Evolutionary conservation across 306 rosid species (phyloP), one percentile per base, ranked within the genome.

Genomic region (Corylus americana): DNA sequence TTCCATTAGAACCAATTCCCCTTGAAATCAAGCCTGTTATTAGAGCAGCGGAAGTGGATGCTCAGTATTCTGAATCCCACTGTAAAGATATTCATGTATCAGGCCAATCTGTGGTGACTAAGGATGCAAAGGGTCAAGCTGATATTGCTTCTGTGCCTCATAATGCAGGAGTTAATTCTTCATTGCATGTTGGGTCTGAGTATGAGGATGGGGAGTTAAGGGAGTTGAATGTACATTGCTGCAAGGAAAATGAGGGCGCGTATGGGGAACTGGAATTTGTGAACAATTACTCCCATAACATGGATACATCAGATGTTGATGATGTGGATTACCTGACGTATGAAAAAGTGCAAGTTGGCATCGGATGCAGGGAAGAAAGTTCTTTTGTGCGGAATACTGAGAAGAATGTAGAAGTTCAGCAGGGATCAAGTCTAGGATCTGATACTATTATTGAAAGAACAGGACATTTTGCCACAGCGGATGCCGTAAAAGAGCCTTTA

Each of bases 151-250:
- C 50, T 29, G 37, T 48, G 45, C 45, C 77, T 78, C 45, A 13
- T n/a, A 64, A 62, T 35, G 35, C 31, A 18, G 20, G 58, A 4
- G 58, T 54, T 16, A 54, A 59, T 68, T 70, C 68, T 54, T 54
- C 58, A 17, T 20, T 14, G 58, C 8, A 5, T 54, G 8, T 47
- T 31, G 64, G 72, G 13, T 49, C 39, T 14, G 62, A 29, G 58
- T 84, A 80, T 59, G 87, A 80, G 74, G 87, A 84, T 59, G 87
- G 87, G 37, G 87, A 84, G 85, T 74, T 84, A 76, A 76, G 87
- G 71, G 87, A 84, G 13, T 66, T 81, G 1, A 77, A 84, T 77
- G 77, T 45, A 18, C 87, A 76, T 16, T 50, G 67, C 61, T 77
- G 84, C 84, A 81, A 77, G 75, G 77, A 67, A 51, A 83, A 78